Base-by-base conservation (phyloP, 306 rosid species). In the Cucurbita ficifolia region DNA sequence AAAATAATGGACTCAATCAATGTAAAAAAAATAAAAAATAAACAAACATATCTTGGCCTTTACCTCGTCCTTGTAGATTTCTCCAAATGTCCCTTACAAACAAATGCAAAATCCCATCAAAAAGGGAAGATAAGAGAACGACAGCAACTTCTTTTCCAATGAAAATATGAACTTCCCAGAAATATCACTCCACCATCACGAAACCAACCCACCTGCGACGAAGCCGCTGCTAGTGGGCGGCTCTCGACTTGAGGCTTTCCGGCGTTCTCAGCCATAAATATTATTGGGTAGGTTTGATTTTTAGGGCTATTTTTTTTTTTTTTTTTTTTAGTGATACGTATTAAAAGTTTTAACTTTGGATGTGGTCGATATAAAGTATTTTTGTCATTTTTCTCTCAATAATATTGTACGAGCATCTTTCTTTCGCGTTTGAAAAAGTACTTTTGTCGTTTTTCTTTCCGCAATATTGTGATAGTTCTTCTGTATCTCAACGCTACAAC, bases 51-150 rank as follows among this genome's bases (percentile, higher is more conserved):
- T 63, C 35, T 24, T 5, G 21, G 64, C 13, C 29, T 22, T 46
- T 73, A 72, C 84, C 83, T 5, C 73, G 50, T 78, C 56, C 75
- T 81, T 33, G 87, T 79, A 84, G 82, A 59, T 76, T 76, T 79
- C 57, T 60, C 76, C 72, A 59, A 35, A 3, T 43, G 43, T 40
- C 56, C 62, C 58, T 22, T 38, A 63, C 63, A 18, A 74, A 43
- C 13, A 55, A 51, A 77, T 72, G 57, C 21, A 22, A 64, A 46
- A 10, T 35, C 22, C 55, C 73, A 67, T 52, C 54, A 19, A 67
- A 39, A 40, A 12, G 71, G 29, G 19, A 64, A 42, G 46, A 7
- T 42, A 42, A 42, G 33, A 29, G 33, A 29, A 29, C 33, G 33
- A 29, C 33, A 42, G 46, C 46, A 7, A 48, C 2, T 1, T 0